These are phyloP conservation scores for Saccharomyces hybrid DNA, from an alignment of 1,139 yeast genomes.

Conservation along the genomic window DNA sequence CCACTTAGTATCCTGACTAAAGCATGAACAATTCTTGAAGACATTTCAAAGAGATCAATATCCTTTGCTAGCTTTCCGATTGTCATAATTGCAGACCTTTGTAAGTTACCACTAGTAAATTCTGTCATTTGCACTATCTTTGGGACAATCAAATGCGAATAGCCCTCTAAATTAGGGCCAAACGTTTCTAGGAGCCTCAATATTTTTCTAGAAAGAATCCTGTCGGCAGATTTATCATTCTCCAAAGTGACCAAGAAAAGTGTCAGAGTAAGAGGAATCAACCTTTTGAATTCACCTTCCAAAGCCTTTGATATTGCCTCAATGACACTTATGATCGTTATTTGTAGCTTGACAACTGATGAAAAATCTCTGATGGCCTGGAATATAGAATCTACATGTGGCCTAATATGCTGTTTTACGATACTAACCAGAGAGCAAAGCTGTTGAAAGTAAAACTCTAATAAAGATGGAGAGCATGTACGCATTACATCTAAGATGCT, in stretches of 20 bases:
- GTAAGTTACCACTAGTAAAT: conserved; percentile 47
- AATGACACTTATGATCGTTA: conserved; percentile 69
- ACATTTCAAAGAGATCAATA: conserved; percentile 76
- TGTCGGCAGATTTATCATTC: conserved; percentile 59
- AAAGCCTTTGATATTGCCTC: conserved; percentile 81
- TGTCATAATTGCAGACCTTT: conserved; percentile 74
- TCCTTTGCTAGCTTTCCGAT: conserved; percentile 73
- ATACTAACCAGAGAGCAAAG: conserved; percentile 70
- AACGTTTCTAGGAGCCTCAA: conserved; percentile 85
- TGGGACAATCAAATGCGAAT: conserved; percentile 77
- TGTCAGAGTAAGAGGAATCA: conserved; percentile 71
- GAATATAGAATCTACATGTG: conserved; percentile 69
- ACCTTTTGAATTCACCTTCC: conserved; percentile 86
- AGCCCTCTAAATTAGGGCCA: conserved; percentile 83
- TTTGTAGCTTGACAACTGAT: conserved; percentile 58
- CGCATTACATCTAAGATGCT: conserved; percentile 83
- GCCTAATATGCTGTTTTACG: conserved; percentile 85
- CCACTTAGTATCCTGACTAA: conserved; percentile 57
- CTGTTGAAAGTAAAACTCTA: conserved; percentile 86
- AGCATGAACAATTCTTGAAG: conserved; percentile 86
- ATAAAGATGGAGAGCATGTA: conserved; percentile 69
- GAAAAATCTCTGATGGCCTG: conserved; percentile 70
- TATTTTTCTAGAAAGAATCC: conserved; percentile 66
- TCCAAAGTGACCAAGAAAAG: conserved; percentile 70
- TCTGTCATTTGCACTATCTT: conserved; percentile 77